phyloP scores from a whole-genome alignment of 2,329 filamentous ascomycete species.

The Colletotrichum eremochloae region DNA sequence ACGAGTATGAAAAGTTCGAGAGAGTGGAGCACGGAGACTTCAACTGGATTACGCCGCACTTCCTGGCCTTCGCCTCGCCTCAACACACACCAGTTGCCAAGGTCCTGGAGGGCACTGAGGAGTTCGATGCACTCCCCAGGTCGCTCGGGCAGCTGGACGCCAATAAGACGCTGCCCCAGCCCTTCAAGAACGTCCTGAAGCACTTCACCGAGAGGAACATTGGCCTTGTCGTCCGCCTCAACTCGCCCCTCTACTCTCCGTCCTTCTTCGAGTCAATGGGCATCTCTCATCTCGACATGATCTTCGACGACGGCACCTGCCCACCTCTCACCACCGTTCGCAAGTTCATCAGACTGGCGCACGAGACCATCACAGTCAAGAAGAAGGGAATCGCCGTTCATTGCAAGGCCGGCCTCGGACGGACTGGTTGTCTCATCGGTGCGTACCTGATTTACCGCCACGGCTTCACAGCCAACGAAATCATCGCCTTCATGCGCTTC shows the following conservation, averaged over 20 bases:
- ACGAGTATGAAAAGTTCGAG: slow-evolving; percentile 97
- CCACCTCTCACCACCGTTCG: slow-evolving; percentile 89
- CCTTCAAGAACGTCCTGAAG: slow-evolving; percentile 95
- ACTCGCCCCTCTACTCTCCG: slow-evolving; percentile 95
- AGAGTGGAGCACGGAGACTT: slow-evolving; percentile 98
- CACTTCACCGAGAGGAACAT: slow-evolving; percentile 92
- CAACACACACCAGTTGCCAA: slow-evolving; percentile 83
- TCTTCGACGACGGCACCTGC: slow-evolving; percentile 98
- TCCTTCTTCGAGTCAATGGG: slow-evolving; percentile 97
- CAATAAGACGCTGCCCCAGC: slow-evolving; percentile 78
- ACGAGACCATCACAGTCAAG: slow-evolving; percentile 91
- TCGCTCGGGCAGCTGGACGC: slow-evolving; percentile 79
- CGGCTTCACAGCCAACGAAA: slow-evolving; percentile 96
- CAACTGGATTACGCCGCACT: slow-evolving; percentile 98
- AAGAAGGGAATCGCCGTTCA: slow-evolving; percentile 97
- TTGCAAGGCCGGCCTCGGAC: slow-evolving; percentile 96
- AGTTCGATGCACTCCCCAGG: slow-evolving; percentile 81
- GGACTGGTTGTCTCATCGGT: slow-evolving; percentile 95
- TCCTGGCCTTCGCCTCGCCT: slow-evolving; percentile 96
- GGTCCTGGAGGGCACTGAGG: slow-evolving; percentile 78
- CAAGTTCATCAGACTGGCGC: slow-evolving; percentile 94
- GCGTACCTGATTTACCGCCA: slow-evolving; percentile 98
- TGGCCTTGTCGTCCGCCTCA: slow-evolving; percentile 92
- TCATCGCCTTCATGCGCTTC: slow-evolving; percentile 98
- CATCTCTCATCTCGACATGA: slow-evolving; percentile 98